These are phyloP conservation scores for Cunninghamia lanceolata DNA, from an alignment of 75 land plant species.

Conservation along the genomic window DNA sequence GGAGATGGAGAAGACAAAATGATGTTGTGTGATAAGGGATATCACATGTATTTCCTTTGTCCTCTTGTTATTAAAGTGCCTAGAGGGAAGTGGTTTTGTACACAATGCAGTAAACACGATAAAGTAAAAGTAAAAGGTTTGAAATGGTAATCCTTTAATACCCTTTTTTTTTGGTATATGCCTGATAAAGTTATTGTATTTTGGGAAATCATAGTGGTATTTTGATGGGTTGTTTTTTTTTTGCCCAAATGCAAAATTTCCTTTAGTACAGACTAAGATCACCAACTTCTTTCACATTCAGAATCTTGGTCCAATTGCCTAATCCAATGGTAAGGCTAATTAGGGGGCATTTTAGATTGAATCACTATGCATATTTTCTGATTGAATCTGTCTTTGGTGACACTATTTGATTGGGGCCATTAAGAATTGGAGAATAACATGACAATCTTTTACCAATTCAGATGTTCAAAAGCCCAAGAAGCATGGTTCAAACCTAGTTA, in stretches of 20 bases:
- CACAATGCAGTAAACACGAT: conserved; percentile 38
- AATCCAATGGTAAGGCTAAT: too few relatives aligned
- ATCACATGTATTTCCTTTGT: conserved; percentile 77
- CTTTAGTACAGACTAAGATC: conserved; percentile 86
- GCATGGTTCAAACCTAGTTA: conserved; percentile 14
- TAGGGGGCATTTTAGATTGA: background rate
- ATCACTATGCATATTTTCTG: background rate
- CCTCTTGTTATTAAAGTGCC: conserved; percentile 83
- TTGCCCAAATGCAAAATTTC: conserved; percentile 55
- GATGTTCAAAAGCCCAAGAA: conserved; percentile 16
- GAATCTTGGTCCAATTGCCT: conserved; percentile 19
- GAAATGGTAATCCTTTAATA: background rate
- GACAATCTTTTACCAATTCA: background rate
- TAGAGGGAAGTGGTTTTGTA: conserved; percentile 76
- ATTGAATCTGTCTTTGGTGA: background rate
- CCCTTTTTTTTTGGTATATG: background rate
- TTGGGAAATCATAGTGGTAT: background rate
- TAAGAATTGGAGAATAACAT: background rate
- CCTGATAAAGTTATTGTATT: background rate
- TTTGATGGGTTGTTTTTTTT: background rate
- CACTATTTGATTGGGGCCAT: background rate
- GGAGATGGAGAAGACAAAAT: conserved; percentile 60
- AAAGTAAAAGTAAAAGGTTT: conserved; percentile 33
- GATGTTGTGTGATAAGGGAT: conserved; percentile 90
- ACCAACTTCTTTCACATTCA: conserved; percentile 88